Percentiles rank a stretch among this genome's conserved stretches.
phyloP scores from a whole-genome alignment of 768 basidiomycete genomes.

The Crassisporium funariophilum region DNA sequence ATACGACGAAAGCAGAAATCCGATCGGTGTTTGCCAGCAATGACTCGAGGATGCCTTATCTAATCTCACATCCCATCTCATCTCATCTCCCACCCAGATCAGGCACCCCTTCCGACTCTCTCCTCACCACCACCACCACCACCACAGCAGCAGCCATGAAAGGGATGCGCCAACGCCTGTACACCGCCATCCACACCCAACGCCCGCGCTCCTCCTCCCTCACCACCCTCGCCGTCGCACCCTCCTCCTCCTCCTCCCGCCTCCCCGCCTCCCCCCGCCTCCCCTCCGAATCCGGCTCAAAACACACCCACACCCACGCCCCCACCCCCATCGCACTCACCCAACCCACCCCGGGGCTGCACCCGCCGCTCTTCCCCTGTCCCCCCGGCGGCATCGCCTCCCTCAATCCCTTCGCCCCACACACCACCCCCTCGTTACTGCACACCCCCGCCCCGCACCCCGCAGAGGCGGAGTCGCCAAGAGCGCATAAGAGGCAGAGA shows the following conservation, averaged over 20 bases:
- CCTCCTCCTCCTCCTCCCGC: conserved; percentile 19
- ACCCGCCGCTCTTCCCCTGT: conserved; percentile 38
- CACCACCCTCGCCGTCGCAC: conserved; percentile 20
- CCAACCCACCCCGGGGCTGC: conserved; percentile 16
- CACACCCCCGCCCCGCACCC: conserved; percentile 41
- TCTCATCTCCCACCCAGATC: too few species aligned
- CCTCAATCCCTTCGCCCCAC: conserved; percentile 30
- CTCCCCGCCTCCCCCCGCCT: conserved; percentile 15
- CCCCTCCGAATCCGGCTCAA: conserved; percentile 21
- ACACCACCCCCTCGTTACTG: conserved; percentile 26
- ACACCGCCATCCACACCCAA: conserved; percentile 18
- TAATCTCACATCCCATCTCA: too few species aligned
- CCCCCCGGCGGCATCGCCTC: too few species aligned
- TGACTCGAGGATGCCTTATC: too few species aligned
- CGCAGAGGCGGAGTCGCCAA: conserved; percentile 26
- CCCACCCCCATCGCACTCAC: conserved; percentile 28
- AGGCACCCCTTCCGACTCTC: too few species aligned
- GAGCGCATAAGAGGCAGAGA: conserved; percentile 29
- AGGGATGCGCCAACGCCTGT: conserved; percentile 20
- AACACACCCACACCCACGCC: conserved; percentile 22
- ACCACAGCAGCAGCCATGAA: conserved; percentile 20
- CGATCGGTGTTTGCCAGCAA: too few species aligned
- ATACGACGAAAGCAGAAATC: too few species aligned
- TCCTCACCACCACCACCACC: too few species aligned
- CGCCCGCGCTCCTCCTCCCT: conserved; percentile 20